A percentile compares a stretch with the other conserved stretches of the same genome.
These are phyloP conservation scores for Effrenium voratum DNA, from an alignment of 73 alveolate species.

Conservation along the genomic window DNA sequence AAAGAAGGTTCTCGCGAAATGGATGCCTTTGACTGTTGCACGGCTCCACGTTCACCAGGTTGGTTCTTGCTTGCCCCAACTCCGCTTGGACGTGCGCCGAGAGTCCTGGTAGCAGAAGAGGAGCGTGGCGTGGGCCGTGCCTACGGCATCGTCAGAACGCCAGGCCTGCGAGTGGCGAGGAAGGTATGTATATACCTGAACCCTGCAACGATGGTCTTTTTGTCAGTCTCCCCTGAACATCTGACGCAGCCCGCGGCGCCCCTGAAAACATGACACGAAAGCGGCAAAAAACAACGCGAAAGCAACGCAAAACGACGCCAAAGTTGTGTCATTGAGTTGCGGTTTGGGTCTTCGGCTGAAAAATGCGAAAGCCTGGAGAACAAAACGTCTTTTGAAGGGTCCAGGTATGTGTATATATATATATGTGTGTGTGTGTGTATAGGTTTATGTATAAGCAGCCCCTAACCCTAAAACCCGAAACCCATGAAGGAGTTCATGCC, in stretches of 20 bases:
- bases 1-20: too few relatives aligned
- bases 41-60: too few relatives aligned
- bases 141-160: conserved; percentile 12
- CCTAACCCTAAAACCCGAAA: too few relatives aligned
- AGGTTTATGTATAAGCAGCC: not conserved
- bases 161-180: not conserved
- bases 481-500: too few relatives aligned
- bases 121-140: not conserved
- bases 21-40: too few relatives aligned
- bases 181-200: not conserved
- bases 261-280: too few relatives aligned
- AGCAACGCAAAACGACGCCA: not conserved
- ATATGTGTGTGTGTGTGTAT: not conserved
- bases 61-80: too few relatives aligned
- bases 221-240: not conserved
- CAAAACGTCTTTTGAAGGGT: not conserved
- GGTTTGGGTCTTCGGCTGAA: not conserved
- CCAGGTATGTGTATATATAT: not conserved
- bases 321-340: not conserved
- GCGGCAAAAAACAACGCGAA: not conserved
- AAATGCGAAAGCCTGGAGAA: not conserved
- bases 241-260: too few relatives aligned
- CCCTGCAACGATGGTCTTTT: not conserved
- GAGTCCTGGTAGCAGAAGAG: conserved; percentile 8
- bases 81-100: not conserved